Percentiles rank a stretch among this genome's conserved stretches.
phyloP scores from a whole-genome alignment of 768 basidiomycete species.

The Cyclocybe cylindracea region DNA sequence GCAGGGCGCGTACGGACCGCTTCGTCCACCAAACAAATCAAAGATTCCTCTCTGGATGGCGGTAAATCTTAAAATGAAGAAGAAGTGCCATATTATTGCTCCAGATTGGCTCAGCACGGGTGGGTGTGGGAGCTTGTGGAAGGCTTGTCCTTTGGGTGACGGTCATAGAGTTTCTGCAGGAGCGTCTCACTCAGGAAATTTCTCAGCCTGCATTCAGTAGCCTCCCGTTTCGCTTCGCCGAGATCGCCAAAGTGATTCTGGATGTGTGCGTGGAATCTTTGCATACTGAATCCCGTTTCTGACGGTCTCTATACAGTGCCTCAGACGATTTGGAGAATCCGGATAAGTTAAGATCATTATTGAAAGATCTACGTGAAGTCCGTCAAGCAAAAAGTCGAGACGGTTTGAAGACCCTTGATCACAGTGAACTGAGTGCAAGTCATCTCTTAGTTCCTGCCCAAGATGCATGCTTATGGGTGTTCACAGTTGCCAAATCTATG shows the following conservation, averaged over 20 bases:
- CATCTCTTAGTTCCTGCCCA: not conserved
- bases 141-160: not conserved
- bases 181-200: conserved; percentile 73
- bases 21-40: conserved; percentile 83
- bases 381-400: conserved; percentile 92
- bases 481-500: conserved; percentile 79
- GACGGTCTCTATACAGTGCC: conserved; percentile 51
- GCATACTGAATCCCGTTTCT: not conserved
- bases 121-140: conserved; percentile 35
- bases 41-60: conserved; percentile 97
- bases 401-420: conserved; percentile 78
- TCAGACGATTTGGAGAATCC: conserved; percentile 87
- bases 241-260: conserved; percentile 89
- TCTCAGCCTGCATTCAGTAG: conserved; percentile 71
- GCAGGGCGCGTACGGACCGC: conserved; percentile 91
- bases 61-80: conserved; percentile 88
- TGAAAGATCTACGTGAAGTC: conserved; percentile 95
- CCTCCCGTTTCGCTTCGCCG: conserved; percentile 86
- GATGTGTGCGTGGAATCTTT: conserved; percentile 67
- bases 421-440: conserved; percentile 78
- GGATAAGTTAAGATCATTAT: conserved; percentile 78
- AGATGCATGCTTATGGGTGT: not conserved
- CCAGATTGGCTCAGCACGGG: conserved; percentile 90
- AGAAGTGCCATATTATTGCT: conserved; percentile 90
- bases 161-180: conserved; percentile 77